Evolutionary conservation across 805 yeast species (phyloP), one percentile per base, ranked within the genome.

Genomic region (Yamadazyma takamatsuzukensis): DNA sequence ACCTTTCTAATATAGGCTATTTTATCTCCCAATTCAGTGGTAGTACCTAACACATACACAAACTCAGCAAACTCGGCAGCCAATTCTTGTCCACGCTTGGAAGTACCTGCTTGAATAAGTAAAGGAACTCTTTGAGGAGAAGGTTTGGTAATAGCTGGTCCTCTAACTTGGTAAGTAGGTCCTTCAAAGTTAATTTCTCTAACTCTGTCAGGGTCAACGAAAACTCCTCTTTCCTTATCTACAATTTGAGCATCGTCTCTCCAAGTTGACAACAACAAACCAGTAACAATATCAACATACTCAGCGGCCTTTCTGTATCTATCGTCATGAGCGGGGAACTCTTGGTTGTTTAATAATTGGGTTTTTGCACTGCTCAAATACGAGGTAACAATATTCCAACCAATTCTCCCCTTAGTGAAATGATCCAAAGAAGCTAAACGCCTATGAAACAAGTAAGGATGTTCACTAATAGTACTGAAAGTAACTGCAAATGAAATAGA

Each of bases 331-430:
- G 54, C 55, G 8, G 70, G 66, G 16, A 61, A 48, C 5, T 43
- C 28, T 27, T 54, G 56, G 6, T 61, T 61, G 37, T 66, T 65
- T 21, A 64, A 41, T 19, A 64, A 41, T 35, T 66, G 64, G 36
- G 62, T 48, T 2, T 72, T 64, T 4, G 68, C 72, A 44, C 65
- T 54, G 28, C 66, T 70, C 29, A 64, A 50, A 33, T 66, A 66
- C 1, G 70, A 61, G 6, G 70, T 58, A 18, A 68, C 72, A n/a
- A 68, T 58, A 41, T 68, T 68, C 74, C 74, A 68, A 12, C 73
- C 74, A 31, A 68, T 46, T 39, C 74, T 52, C 4, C 73, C 74
- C 6, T 51, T 49, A 5, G 67, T 55, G 24, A 66, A 51, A 37
- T 65, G 69, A 37, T 68, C 74, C 30, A 68, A 47, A 0, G 74